Percentiles rank a stretch among this genome's conserved stretches.
Evolutionary conservation across 371 early-diverging fungal genomes (phyloP).

Genomic region (Circinella minor): DNA sequence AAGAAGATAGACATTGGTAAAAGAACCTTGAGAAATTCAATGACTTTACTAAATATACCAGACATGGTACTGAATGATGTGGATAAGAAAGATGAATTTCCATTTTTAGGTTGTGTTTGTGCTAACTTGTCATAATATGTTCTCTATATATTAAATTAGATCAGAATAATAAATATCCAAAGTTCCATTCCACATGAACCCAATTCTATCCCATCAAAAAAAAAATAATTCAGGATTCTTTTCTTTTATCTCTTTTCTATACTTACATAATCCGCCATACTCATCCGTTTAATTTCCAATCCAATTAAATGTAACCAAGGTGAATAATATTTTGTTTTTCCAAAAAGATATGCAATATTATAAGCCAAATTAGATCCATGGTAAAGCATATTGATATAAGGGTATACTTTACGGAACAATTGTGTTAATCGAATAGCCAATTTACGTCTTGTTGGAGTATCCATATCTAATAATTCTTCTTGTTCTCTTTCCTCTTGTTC

Average conservation of each 20-base stretch:
- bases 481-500: slow-evolving; percentile 44
- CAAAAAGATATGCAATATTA: slow-evolving; percentile 83
- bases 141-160: slow-evolving; percentile 24
- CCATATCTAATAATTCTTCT: slow-evolving; percentile 37
- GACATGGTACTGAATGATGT: slow-evolving; percentile 26
- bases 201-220: background rate
- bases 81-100: slow-evolving; percentile 5
- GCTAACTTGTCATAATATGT: slow-evolving; percentile 43
- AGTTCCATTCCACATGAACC: background rate
- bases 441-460: slow-evolving; percentile 22
- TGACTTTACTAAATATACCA: slow-evolving; percentile 52
- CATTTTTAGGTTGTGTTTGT: slow-evolving; percentile 10
- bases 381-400: slow-evolving; percentile 69
- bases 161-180: slow-evolving; percentile 5
- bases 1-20: slow-evolving; percentile 91
- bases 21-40: slow-evolving; percentile 75
- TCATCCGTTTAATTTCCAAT: slow-evolving; percentile 79
- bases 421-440: slow-evolving; percentile 43
- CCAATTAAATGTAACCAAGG: slow-evolving; percentile 84
- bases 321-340: slow-evolving; percentile 76
- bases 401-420: slow-evolving; percentile 67
- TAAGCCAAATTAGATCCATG: slow-evolving; percentile 66
- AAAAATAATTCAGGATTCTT: background rate
- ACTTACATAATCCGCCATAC: slow-evolving; percentile 80
- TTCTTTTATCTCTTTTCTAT: background rate